Conservation (phyloP, 2,329 filamentous ascomycete species). For the Fusarium sacchari region DNA sequence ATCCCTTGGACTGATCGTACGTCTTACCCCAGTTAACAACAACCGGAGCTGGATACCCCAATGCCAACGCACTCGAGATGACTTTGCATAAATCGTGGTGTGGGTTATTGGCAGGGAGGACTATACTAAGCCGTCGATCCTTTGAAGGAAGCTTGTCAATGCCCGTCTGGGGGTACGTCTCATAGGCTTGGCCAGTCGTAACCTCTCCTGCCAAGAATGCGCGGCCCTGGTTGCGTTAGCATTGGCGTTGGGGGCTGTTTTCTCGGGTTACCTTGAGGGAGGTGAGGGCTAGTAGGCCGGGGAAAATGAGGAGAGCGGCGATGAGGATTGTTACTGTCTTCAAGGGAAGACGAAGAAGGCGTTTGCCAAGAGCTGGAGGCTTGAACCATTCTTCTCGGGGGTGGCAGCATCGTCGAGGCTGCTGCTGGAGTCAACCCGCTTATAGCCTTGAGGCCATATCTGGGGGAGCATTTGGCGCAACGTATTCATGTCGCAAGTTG, state of each 20-base stretch:
- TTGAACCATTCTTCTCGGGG: neutral
- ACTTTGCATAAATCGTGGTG: slow-evolving; percentile 43
- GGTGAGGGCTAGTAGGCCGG: neutral
- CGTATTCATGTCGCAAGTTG: neutral
- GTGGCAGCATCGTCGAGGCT: neutral
- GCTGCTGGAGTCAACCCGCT: neutral
- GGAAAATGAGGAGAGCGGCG: neutral
- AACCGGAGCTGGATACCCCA: slow-evolving; percentile 42
- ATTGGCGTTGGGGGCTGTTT: neutral
- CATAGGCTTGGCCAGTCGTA: neutral
- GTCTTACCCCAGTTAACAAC: slow-evolving; percentile 44
- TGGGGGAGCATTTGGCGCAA: neutral
- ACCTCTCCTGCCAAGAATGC: neutral
- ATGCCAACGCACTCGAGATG: slow-evolving; percentile 36
- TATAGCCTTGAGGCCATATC: neutral
- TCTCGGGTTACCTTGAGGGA: neutral
- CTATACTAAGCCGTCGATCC: slow-evolving; percentile 25
- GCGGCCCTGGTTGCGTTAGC: neutral
- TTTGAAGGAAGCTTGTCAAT: neutral
- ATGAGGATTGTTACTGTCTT: neutral
- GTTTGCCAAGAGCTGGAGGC: neutral
- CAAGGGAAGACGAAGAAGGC: neutral
- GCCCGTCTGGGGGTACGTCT: neutral
- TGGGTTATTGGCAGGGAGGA: slow-evolving; percentile 35
- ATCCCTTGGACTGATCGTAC: slow-evolving; percentile 9